A percentile compares a stretch with the other conserved stretches of the same genome.
Conservation (phyloP, 352 stramenopile species). For the Phytopythium chamaehyphon region DNA sequence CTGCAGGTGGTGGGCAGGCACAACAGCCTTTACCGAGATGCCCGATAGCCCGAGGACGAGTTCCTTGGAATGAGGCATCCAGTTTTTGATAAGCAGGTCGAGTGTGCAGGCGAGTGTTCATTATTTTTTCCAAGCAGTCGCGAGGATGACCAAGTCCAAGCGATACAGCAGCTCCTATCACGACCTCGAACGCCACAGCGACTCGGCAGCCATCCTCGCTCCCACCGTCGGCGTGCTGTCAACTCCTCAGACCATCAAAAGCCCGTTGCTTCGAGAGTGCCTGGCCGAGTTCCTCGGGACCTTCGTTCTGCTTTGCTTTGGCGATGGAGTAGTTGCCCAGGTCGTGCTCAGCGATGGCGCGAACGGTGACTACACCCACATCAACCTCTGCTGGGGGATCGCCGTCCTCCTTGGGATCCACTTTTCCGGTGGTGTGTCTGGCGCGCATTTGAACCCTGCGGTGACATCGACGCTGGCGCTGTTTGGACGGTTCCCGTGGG, state of each 20-base stretch:
- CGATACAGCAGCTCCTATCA: slow-evolving; percentile 6
- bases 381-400: slow-evolving; percentile 62
- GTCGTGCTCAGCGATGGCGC: slow-evolving; percentile 31
- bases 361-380: slow-evolving; percentile 44
- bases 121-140: neutral
- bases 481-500: slow-evolving; percentile 41
- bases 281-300: slow-evolving; percentile 52
- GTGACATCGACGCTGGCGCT: slow-evolving; percentile 42
- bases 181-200: slow-evolving; percentile 3
- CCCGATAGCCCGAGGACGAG: too few relatives aligned
- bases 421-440: slow-evolving; percentile 40
- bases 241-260: slow-evolving; percentile 16
- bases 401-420: slow-evolving; percentile 59
- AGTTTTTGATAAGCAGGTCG: too few relatives aligned
- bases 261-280: slow-evolving; percentile 34
- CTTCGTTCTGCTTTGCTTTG: slow-evolving; percentile 50
- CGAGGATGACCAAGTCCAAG: slow-evolving; percentile 4
- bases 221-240: neutral
- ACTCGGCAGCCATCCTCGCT: slow-evolving; percentile 5
- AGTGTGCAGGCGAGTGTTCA: too few relatives aligned
- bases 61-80: too few relatives aligned
- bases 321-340: slow-evolving; percentile 43
- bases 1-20: too few relatives aligned
- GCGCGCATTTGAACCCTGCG: slow-evolving; percentile 59
- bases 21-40: too few relatives aligned